phyloP scores from a whole-genome alignment of 495 filamentous ascomycete genomes.

The Penicillium subrubescens region DNA sequence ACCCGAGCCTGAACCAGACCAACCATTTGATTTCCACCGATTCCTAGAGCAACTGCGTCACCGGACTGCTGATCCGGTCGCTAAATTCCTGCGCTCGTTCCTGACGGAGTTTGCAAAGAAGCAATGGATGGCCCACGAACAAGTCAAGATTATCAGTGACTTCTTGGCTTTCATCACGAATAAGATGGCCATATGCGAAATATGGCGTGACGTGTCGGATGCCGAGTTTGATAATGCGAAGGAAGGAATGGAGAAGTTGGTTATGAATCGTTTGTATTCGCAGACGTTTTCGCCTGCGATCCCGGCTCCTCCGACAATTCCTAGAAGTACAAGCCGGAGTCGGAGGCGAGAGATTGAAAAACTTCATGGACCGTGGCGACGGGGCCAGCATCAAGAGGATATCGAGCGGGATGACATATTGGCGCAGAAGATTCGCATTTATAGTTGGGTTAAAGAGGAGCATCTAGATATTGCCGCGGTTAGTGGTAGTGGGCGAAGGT shows the following conservation, averaged over 20 bases:
- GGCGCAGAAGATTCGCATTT: conserved; percentile 94
- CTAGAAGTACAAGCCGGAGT: conserved; percentile 61
- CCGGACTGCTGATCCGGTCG: conserved; percentile 93
- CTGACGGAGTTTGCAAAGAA: conserved; percentile 93
- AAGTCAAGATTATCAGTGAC: conserved; percentile 97
- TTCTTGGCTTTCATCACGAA: conserved; percentile 97
- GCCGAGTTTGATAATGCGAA: conserved; percentile 97
- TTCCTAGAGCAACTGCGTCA: conserved; percentile 95
- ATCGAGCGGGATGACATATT: conserved; percentile 94
- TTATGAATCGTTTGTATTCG: conserved; percentile 96
- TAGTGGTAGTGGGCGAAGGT: conserved; percentile 79
- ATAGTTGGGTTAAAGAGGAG: conserved; percentile 90
- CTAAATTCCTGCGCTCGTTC: conserved; percentile 92
- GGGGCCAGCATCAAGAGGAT: conserved; percentile 97
- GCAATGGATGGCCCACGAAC: conserved; percentile 99
- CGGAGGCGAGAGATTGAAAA: conserved; percentile 69
- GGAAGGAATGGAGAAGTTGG: conserved; percentile 99
- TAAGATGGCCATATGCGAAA: conserved; percentile 98
- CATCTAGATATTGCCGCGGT: conserved; percentile 94
- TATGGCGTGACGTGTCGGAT: conserved; percentile 95
- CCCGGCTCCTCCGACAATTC: conserved; percentile 72
- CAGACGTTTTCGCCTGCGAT: conserved; percentile 98
- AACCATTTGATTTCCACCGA: conserved; percentile 97
- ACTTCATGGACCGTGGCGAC: conserved; percentile 75
- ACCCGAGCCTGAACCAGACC: conserved; percentile 84